These are phyloP conservation scores for Sutorius australiensis DNA, from an alignment of 768 basidiomycete species.

Conservation along the genomic window DNA sequence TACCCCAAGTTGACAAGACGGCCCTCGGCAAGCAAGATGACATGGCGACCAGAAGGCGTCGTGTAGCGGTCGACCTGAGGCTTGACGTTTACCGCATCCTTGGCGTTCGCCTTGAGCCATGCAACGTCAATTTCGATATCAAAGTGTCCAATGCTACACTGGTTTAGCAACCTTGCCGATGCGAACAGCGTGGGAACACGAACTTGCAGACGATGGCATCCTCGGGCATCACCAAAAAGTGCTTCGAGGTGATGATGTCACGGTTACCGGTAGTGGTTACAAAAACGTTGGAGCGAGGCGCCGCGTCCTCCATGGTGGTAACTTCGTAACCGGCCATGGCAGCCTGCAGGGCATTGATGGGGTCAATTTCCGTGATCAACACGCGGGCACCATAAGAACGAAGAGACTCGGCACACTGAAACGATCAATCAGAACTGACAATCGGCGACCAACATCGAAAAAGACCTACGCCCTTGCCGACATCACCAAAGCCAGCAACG, in stretches of 20 bases:
- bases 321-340: constrained; percentile 99
- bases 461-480: constrained; percentile 91
- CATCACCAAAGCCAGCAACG: constrained; percentile 98
- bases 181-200: constrained; percentile 29
- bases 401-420: constrained; percentile 95
- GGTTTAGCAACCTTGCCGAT: constrained; percentile 7
- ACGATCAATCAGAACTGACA: constrained; percentile 1
- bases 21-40: constrained; percentile 97
- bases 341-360: constrained; percentile 99
- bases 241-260: constrained; percentile 90
- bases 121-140: constrained; percentile 94
- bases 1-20: constrained; percentile 98
- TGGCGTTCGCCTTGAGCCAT: constrained; percentile 95
- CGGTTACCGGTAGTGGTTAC: constrained; percentile 99
- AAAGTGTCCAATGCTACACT: constrained; percentile 74
- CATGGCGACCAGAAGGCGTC: constrained; percentile 86
- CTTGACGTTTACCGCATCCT: constrained; percentile 83
- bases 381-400: constrained; percentile 97
- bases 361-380: constrained; percentile 96
- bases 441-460: neutral
- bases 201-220: constrained; percentile 99
- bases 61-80: constrained; percentile 99
- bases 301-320: constrained; percentile 97
- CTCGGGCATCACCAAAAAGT: constrained; percentile 93
- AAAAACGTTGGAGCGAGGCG: constrained; percentile 83